Conservation (phyloP, 768 basidiomycete genomes). For the Pleurotus giganteus region DNA sequence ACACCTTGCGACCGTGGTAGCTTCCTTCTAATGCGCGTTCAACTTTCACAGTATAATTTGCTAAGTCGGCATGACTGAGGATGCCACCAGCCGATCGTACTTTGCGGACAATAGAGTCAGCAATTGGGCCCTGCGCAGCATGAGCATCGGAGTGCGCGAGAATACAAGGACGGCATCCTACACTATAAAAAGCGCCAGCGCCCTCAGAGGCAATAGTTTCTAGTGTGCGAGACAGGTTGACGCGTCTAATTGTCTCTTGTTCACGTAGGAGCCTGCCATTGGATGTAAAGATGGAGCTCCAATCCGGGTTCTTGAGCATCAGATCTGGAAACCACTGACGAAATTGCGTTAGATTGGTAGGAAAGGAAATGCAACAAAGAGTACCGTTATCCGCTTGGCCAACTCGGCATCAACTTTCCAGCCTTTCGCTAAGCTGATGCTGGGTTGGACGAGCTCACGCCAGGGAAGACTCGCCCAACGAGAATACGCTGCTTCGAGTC, state of each 20-base stretch:
- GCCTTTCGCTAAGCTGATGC: constrained; percentile 68
- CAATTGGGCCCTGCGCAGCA: constrained; percentile 65
- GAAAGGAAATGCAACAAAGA: constrained; percentile 16
- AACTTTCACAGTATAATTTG: constrained; percentile 65
- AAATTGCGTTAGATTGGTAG: not conserved
- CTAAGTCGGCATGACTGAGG: constrained; percentile 71
- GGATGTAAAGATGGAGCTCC: constrained; percentile 83
- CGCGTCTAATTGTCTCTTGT: constrained; percentile 72
- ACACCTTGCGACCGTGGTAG: constrained; percentile 76
- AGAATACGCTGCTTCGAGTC: constrained; percentile 78
- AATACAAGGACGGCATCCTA: constrained; percentile 16
- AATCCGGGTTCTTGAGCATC: constrained; percentile 69
- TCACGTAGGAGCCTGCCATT: constrained; percentile 65
- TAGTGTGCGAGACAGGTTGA: constrained; percentile 78
- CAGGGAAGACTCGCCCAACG: constrained; percentile 84
- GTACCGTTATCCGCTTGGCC: constrained; percentile 66
- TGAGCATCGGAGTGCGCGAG: not conserved
- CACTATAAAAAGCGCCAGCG: constrained; percentile 79
- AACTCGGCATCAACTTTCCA: constrained; percentile 83
- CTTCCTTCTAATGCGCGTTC: constrained; percentile 73
- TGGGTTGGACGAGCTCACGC: constrained; percentile 74
- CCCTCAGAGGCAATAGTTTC: constrained; percentile 72
- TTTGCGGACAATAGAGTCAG: constrained; percentile 74
- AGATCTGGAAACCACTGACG: constrained; percentile 44
- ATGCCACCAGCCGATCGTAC: constrained; percentile 75